Evolutionary conservation across 2,329 filamentous ascomycete species (phyloP).

Genomic region (Golovinomyces cichoracearum): DNA sequence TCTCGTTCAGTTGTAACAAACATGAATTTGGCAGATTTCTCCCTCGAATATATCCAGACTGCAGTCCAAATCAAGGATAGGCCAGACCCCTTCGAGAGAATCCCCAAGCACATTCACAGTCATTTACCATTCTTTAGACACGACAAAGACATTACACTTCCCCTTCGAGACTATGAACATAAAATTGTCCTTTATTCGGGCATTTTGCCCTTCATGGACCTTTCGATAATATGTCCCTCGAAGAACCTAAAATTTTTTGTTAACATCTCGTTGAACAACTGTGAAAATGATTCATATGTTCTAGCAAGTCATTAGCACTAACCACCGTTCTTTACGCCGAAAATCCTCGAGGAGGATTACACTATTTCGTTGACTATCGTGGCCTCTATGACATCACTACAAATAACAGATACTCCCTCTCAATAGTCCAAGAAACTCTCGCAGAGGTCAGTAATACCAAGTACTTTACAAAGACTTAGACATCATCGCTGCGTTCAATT

Average conservation of each 20-base stretch:
- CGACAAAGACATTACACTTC: not conserved
- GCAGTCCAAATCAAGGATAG: not conserved
- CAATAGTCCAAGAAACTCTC: not conserved
- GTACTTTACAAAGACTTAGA: not conserved
- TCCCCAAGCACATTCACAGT: not conserved
- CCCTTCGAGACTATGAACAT: not conserved
- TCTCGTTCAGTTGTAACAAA: not conserved
- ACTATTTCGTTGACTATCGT: not conserved
- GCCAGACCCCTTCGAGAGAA: not conserved
- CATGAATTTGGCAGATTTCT: not conserved
- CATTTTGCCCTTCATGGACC: not conserved
- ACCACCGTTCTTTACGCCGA: not conserved
- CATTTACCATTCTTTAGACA: not conserved
- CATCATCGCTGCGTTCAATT: not conserved
- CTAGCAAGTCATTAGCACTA: not conserved
- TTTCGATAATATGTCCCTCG: not conserved
- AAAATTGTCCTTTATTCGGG: not conserved
- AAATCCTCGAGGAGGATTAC: not conserved
- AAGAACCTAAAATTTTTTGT: not conserved
- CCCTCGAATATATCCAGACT: constrained; percentile 1
- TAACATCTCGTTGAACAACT: not conserved
- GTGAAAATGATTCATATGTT: not conserved
- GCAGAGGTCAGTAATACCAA: not conserved
- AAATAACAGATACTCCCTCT: not conserved
- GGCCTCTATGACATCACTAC: not conserved